Conservation (phyloP, 768 basidiomycete genomes). For the Fomitopsis pulvina region DNA sequence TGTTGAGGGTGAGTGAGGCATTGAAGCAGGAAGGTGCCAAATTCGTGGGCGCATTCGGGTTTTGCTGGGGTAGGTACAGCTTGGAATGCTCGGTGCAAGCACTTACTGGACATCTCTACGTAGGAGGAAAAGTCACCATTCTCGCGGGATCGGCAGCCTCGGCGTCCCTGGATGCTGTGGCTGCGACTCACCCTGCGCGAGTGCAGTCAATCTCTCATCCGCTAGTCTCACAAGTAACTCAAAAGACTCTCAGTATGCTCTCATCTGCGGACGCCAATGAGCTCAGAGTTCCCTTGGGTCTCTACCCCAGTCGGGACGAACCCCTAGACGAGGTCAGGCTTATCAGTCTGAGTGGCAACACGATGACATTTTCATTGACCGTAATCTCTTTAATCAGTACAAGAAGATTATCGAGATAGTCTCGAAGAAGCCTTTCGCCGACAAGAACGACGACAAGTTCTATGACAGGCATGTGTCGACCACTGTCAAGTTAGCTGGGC, state of each 20-base stretch:
- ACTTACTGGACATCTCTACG: background rate
- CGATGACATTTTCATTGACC: background rate
- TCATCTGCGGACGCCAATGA: slow-evolving; percentile 43
- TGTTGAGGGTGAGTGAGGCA: slow-evolving; percentile 33
- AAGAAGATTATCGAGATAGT: slow-evolving; percentile 43
- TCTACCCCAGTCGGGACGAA: slow-evolving; percentile 57
- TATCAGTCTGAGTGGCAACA: background rate
- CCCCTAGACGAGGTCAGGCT: slow-evolving; percentile 44
- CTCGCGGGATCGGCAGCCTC: slow-evolving; percentile 28
- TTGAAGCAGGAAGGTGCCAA: slow-evolving; percentile 38
- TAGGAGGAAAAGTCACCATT: slow-evolving; percentile 47
- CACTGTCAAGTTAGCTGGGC: background rate
- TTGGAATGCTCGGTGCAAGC: background rate
- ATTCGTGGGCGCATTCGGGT: slow-evolving; percentile 44
- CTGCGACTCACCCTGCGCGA: slow-evolving; percentile 55
- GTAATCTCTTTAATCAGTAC: slow-evolving; percentile 25
- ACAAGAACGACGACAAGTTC: slow-evolving; percentile 42
- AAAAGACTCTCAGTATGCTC: slow-evolving; percentile 35
- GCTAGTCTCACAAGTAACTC: background rate
- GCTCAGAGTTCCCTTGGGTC: slow-evolving; percentile 44
- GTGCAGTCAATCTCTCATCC: slow-evolving; percentile 12
- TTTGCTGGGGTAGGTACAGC: slow-evolving; percentile 45
- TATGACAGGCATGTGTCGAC: slow-evolving; percentile 29
- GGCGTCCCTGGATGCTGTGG: slow-evolving; percentile 41
- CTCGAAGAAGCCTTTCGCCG: slow-evolving; percentile 42